These are phyloP conservation scores for Salix koriyanagi DNA, from an alignment of 345 rosid species.

Conservation along the genomic window DNA sequence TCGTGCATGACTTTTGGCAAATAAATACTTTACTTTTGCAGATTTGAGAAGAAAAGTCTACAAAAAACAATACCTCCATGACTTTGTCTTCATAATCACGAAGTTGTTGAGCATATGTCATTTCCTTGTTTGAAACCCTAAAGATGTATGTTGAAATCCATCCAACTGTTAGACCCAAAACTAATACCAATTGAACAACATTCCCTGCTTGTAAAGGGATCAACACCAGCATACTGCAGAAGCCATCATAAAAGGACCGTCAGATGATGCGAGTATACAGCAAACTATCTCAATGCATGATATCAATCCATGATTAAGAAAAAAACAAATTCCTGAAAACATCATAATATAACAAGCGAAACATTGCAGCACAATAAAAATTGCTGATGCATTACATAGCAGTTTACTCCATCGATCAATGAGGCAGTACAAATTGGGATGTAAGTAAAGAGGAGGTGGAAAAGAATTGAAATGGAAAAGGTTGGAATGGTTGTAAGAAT, in stretches of 20 bases:
- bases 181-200: constrained; percentile 74
- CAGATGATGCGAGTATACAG: neutral
- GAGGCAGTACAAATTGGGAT: neutral
- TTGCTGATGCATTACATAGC: too few relatives aligned
- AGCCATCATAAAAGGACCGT: constrained; percentile 1
- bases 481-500: neutral
- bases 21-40: neutral
- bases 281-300: neutral
- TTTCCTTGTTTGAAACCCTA: constrained; percentile 93
- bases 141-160: constrained; percentile 92
- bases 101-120: constrained; percentile 91
- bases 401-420: neutral
- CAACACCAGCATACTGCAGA: constrained; percentile 72
- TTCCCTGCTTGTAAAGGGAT: constrained; percentile 91
- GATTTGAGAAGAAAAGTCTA: neutral
- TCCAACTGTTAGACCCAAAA: constrained; percentile 82
- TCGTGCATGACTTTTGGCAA: neutral
- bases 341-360: neutral
- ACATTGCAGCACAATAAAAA: too few relatives aligned
- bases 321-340: too few relatives aligned
- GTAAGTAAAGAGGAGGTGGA: neutral
- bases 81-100: constrained; percentile 91
- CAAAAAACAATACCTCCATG: constrained; percentile 59
- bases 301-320: neutral
- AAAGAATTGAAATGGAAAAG: neutral